Base-by-base conservation (phyloP, 2,329 filamentous ascomycete species). In the Monilinia laxa region DNA sequence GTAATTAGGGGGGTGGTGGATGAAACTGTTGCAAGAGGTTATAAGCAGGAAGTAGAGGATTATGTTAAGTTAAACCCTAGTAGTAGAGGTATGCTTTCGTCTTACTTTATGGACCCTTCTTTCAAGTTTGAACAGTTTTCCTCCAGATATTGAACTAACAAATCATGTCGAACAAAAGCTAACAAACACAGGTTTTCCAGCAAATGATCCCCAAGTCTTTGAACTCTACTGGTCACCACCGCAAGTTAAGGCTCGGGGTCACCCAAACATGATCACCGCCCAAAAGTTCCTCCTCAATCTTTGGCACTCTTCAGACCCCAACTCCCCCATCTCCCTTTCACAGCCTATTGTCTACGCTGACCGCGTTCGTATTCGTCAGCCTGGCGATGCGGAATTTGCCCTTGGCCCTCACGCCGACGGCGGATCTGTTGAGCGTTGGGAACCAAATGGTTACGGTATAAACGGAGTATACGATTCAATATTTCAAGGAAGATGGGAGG, bases 391-490 rank as follows among this genome's bases (percentile, higher is more conserved):
- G 0, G 83, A 82, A 2, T 93, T 93, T 72, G 87, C 90, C 0
- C 82, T 92, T 0, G 90, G 90, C 0, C 89, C 90, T 0, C 90
- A 93, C 74, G 81, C 89, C 1, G 90, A 93, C 72, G 89, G 89
- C 18, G 90, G 90, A 28, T 90, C 87, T 63, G 84, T 91, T 1
- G 90, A 93, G 78, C 83, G 90, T 3, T 93, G 90, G 90, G 90
- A 92, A 75, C 81, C 80, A 40, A 78, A 84, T 0, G 90, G 90
- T 1, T 93, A 93, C 71, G 86, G 88, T 0, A 79, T 75, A 2
- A 84, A 88, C 16, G 80, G 82, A 2, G 90, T 93, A 3, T 97
- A 96, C 77, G 84, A 90, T 68, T 79, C 83, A 25, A 84, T 97
- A 11, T 89, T 92, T 66, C 78, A 84, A 25, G 94, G 93, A 0